A percentile compares a stretch with the other conserved stretches of the same genome.
These are phyloP conservation scores for rapeseed (Brassica napus) DNA, from an alignment of 345 rosid genomes.

Conservation along the genomic window DNA sequence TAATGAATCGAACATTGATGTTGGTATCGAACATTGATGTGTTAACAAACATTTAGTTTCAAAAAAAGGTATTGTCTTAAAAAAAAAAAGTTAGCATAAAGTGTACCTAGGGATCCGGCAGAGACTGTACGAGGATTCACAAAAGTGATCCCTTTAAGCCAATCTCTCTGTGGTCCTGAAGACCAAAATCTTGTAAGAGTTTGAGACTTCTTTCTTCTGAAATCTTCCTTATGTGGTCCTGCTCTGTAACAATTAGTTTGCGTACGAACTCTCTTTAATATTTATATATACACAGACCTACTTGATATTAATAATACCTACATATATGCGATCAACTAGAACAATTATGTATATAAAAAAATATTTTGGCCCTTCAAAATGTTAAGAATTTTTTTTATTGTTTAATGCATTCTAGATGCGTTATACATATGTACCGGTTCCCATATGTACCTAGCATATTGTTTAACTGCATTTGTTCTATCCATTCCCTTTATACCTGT, in stretches of 20 bases:
- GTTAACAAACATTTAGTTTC: too few relatives aligned
- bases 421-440: neutral
- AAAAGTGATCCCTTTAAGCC: constrained; percentile 3
- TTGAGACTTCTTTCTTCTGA: neutral
- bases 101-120: constrained; percentile 17
- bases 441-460: neutral
- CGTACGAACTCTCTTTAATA: constrained; percentile 21
- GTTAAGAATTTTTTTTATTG: neutral
- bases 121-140: constrained; percentile 34
- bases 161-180: constrained; percentile 35
- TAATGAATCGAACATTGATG: too few relatives aligned
- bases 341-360: neutral
- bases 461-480: neutral
- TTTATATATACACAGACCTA: neutral
- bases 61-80: too few relatives aligned
- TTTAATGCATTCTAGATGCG: neutral
- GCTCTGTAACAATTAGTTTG: constrained; percentile 10
- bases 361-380: neutral
- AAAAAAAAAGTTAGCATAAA: neutral
- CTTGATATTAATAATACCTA: neutral
- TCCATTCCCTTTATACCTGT: neutral
- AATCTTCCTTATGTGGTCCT: constrained; percentile 32
- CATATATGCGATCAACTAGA: neutral
- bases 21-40: too few relatives aligned
- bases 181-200: constrained; percentile 15